Base-by-base conservation (phyloP, 441 rosid species). In the Erodium trifolium region DNA sequence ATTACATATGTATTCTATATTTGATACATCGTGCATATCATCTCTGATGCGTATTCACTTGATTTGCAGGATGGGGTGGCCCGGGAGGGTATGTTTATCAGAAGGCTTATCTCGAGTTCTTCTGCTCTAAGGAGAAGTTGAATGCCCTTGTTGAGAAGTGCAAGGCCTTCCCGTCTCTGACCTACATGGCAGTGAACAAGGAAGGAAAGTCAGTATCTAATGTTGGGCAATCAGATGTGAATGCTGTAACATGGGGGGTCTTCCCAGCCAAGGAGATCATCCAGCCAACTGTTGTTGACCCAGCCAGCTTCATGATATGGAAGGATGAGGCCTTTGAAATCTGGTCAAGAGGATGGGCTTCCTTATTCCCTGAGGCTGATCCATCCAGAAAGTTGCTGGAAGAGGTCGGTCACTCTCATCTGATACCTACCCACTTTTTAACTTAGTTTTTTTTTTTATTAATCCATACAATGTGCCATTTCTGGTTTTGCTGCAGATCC, bases 241-340 rank as follows among this genome's bases (percentile, higher is more conserved):
- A 94, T 76, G 97, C 96, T 0, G 97, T 94, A 51, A 93, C 97
- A 0, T 93, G 97, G 99, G 99, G 96, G 75, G 99, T 81, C 16
- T 93, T 93, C 86, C 93, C 96, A 3, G 92, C 85, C 11, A 93
- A 84, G 81, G 94, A 94, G 82, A 85, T 90, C 12, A 81, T 87
- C 78, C 97, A 92, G 75, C 99, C 97, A 2, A 94, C 99, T 0
- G 89, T 91, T 19, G 99, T 89, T 45, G 99, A 94, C 78, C 94
- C 97, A 9, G 76, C 88, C 57, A 94, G 99, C 82, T 94, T 94
- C 77, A 69, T 70, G 69, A 88, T 90, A 60, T 94, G 97, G 97
- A 94, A 94, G 84, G 99, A 94, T 13, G 97, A 94, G 77, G 99
- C 99, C 1, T 94, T 94, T 23, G 96, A 86, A 75, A 90, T 86